Percentiles rank a stretch among this genome's conserved stretches.
Evolutionary conservation across 2,329 filamentous ascomycete genomes (phyloP).

Genomic region (Fonsecaea nubica): DNA sequence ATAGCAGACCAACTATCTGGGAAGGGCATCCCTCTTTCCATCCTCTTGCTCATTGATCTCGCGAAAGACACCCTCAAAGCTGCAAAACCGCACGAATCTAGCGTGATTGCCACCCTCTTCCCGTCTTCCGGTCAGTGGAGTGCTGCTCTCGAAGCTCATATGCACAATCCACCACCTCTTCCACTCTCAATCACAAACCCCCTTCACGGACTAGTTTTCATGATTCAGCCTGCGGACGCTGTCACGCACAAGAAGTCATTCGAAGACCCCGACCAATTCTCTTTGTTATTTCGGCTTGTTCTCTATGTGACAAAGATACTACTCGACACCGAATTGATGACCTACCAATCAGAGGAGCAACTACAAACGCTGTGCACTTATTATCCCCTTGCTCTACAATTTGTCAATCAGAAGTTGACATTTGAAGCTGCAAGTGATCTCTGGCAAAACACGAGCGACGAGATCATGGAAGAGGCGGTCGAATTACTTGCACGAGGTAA

Average conservation of each 20-base stretch:
- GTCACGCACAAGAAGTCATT: conserved; percentile 39
- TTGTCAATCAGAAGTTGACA: conserved; percentile 66
- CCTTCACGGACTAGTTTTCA: conserved; percentile 72
- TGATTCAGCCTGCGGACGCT: conserved; percentile 56
- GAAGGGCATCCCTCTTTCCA: conserved; percentile 32
- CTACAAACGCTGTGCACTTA: conserved; percentile 55
- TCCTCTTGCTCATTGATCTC: conserved; percentile 55
- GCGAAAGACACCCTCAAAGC: conserved; percentile 56
- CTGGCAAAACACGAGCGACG: conserved; percentile 55
- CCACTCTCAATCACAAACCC: conserved; percentile 76
- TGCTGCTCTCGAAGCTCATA: conserved; percentile 63
- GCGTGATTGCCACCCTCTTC: conserved; percentile 47
- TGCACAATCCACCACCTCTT: conserved; percentile 56
- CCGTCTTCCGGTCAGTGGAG: conserved; percentile 72
- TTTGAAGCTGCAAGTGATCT: conserved; percentile 63
- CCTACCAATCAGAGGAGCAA: conserved; percentile 43
- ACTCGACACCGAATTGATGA: conserved; percentile 47
- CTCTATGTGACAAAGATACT: conserved; percentile 71
- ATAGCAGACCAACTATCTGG: conserved; percentile 38
- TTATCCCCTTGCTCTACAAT: conserved; percentile 60
- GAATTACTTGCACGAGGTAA: conserved; percentile 61
- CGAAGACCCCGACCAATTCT: conserved; percentile 71
- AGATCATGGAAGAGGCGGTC: conserved; percentile 60
- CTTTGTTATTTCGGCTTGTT: conserved; percentile 76
- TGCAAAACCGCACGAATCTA: conserved; percentile 14